Evolutionary conservation across 805 yeast species (phyloP).

Genomic region (Candida arabinofermentans): DNA sequence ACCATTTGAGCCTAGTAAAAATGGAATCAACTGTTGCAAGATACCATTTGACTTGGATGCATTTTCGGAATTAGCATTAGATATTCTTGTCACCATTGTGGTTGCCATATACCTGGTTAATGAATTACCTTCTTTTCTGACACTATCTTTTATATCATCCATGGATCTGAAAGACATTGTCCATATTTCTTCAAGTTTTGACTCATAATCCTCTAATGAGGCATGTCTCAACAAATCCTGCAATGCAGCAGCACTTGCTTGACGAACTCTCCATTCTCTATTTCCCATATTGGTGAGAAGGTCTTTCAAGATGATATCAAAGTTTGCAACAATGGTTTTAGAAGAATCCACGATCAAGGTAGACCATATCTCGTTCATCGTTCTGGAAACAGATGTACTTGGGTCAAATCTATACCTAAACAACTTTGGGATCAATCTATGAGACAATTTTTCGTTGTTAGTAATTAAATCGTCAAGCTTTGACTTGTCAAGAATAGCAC

Average conservation of each 20-base stretch:
- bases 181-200: slow-evolving; percentile 69
- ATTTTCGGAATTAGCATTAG: slow-evolving; percentile 34
- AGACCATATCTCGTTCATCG: slow-evolving; percentile 90
- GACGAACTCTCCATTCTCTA: slow-evolving; percentile 90
- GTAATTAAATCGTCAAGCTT: slow-evolving; percentile 60
- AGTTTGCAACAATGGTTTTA: slow-evolving; percentile 47
- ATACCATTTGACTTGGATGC: slow-evolving; percentile 42
- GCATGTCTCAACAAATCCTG: slow-evolving; percentile 65
- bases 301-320: slow-evolving; percentile 59
- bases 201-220: slow-evolving; percentile 48
- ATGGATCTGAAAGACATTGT: slow-evolving; percentile 79
- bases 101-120: slow-evolving; percentile 66
- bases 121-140: slow-evolving; percentile 71
- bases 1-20: slow-evolving; percentile 75
- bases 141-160: slow-evolving; percentile 95
- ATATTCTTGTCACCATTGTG: slow-evolving; percentile 54
- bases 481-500: slow-evolving; percentile 76
- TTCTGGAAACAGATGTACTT: slow-evolving; percentile 60
- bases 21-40: slow-evolving; percentile 64
- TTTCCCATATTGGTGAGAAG: slow-evolving; percentile 65
- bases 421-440: slow-evolving; percentile 70
- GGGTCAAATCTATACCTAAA: slow-evolving; percentile 88
- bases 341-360: slow-evolving; percentile 57
- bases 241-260: slow-evolving; percentile 75
- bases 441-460: slow-evolving; percentile 50